Evolutionary conservation across 352 stramenopile species (phyloP).

Genomic region (Phytophthora pinifolia): DNA sequence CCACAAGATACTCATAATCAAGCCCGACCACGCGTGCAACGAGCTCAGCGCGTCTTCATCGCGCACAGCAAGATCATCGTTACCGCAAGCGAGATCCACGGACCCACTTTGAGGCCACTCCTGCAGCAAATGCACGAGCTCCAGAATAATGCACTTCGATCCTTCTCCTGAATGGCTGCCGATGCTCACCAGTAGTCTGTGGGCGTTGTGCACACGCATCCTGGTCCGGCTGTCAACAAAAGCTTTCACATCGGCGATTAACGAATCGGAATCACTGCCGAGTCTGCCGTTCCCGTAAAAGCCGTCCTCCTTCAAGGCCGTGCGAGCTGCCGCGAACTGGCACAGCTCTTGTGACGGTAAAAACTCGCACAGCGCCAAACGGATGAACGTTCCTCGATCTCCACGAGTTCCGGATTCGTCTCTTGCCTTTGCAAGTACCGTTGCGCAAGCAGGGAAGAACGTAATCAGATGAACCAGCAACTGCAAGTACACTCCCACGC

Average conservation of each 20-base stretch:
- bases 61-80: slow-evolving; percentile 43
- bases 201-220: slow-evolving; percentile 62
- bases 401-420: slow-evolving; percentile 26
- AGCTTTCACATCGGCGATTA: slow-evolving; percentile 33
- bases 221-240: slow-evolving; percentile 48
- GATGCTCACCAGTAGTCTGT: slow-evolving; percentile 67
- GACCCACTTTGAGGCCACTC: slow-evolving; percentile 44
- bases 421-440: slow-evolving; percentile 61
- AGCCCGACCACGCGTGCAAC: slow-evolving; percentile 80
- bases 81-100: slow-evolving; percentile 3
- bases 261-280: slow-evolving; percentile 31
- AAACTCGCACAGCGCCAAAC: slow-evolving; percentile 63
- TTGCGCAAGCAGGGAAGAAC: slow-evolving; percentile 67
- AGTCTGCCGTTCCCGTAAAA: slow-evolving; percentile 44
- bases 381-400: slow-evolving; percentile 46
- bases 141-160: slow-evolving; percentile 71
- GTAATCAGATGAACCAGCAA: slow-evolving; percentile 75
- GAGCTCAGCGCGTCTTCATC: slow-evolving; percentile 73
- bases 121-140: slow-evolving; percentile 73
- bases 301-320: slow-evolving; percentile 53
- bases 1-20: slow-evolving; percentile 90
- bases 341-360: slow-evolving; percentile 75
- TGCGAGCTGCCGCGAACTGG: slow-evolving; percentile 54
- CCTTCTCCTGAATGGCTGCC: slow-evolving; percentile 76
- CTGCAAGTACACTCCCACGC: slow-evolving; percentile 68